These are phyloP conservation scores for Mortierella sp. DNA, from an alignment of 371 early-diverging fungal genomes.

Conservation along the genomic window DNA sequence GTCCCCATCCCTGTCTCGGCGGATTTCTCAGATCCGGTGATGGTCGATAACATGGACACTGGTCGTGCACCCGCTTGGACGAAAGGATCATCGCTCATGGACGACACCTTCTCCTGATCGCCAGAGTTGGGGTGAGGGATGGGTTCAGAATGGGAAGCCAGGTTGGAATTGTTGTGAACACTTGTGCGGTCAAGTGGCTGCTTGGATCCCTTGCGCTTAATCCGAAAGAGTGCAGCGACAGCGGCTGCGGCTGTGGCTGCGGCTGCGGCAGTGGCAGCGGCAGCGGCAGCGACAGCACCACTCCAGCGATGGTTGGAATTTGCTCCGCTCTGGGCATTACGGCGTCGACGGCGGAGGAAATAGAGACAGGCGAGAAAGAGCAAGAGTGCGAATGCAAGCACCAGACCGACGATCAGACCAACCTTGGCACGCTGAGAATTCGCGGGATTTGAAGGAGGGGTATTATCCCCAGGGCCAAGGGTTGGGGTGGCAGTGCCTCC, in stretches of 20 bases:
- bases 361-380: slow-evolving; percentile 12
- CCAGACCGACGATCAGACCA: slow-evolving; percentile 25
- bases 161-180: neutral
- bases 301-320: neutral
- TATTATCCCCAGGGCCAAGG: neutral
- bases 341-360: slow-evolving; percentile 13
- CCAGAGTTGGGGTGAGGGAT: neutral
- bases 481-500: neutral
- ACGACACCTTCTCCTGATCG: neutral
- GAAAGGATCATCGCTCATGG: neutral
- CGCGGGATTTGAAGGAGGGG: neutral
- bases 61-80: neutral
- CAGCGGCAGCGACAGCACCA: neutral
- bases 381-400: neutral
- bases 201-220: slow-evolving; percentile 13
- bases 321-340: neutral
- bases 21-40: neutral
- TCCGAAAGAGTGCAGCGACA: neutral
- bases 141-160: neutral
- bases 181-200: neutral
- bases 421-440: neutral
- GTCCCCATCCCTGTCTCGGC: neutral
- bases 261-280: too few species aligned
- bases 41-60: neutral
- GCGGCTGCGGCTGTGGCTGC: too few species aligned